Evolutionary conservation across 2,329 filamentous ascomycete genomes (phyloP).

Genomic region (Diaporthe ilicicola): DNA sequence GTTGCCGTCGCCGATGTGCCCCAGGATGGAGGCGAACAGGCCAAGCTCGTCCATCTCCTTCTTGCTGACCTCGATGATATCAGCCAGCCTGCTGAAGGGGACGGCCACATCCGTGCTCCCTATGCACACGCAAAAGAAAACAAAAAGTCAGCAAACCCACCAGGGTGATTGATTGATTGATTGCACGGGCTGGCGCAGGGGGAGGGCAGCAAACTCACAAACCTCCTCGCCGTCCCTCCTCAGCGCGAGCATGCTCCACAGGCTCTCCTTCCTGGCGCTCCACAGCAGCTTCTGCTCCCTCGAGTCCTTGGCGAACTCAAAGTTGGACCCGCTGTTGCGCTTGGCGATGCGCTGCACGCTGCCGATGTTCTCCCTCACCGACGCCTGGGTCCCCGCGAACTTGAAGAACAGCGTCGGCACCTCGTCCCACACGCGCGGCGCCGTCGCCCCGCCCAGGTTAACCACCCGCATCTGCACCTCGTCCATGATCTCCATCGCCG

Average conservation of each 20-base stretch:
- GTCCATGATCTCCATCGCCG: constrained; percentile 86
- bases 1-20: constrained; percentile 93
- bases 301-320: constrained; percentile 79
- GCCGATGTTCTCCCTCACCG: constrained; percentile 80
- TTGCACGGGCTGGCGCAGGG: constrained; percentile 47
- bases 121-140: too few species aligned
- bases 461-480: constrained; percentile 88
- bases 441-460: constrained; percentile 76
- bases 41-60: constrained; percentile 88
- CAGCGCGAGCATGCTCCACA: constrained; percentile 85
- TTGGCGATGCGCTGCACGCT: constrained; percentile 74
- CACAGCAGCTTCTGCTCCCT: constrained; percentile 79
- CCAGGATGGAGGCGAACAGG: constrained; percentile 86
- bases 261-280: constrained; percentile 81
- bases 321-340: constrained; percentile 68
- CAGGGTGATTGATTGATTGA: constrained; percentile 48
- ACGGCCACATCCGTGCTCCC: constrained; percentile 88
- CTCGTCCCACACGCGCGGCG: constrained; percentile 76
- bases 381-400: constrained; percentile 80
- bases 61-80: constrained; percentile 84
- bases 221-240: constrained; percentile 73
- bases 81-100: constrained; percentile 77
- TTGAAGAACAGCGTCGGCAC: constrained; percentile 85
- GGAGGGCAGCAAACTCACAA: constrained; percentile 58
- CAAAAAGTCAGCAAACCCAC: not conserved